phyloP scores from a whole-genome alignment of 352 stramenopile species.

The Phytophthora pini region DNA sequence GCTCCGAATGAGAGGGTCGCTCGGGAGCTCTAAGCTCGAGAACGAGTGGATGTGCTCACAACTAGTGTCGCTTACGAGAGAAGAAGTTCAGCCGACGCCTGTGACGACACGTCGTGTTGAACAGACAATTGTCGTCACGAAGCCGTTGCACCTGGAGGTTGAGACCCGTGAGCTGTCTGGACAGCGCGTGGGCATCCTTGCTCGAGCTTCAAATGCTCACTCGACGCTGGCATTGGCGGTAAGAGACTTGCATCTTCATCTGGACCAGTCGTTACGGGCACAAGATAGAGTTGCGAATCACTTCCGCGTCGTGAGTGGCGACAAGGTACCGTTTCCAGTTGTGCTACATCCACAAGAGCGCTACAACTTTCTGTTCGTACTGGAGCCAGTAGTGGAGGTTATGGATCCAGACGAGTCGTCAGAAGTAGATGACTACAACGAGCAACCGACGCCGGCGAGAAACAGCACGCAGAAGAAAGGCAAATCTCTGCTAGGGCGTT shows the following conservation, averaged over 20 bases:
- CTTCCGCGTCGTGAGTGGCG: slow-evolving; percentile 47
- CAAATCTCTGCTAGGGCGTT: slow-evolving; percentile 7
- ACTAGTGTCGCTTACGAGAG: slow-evolving; percentile 54
- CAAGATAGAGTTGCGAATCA: slow-evolving; percentile 18
- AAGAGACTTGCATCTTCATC: slow-evolving; percentile 70
- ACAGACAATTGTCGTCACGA: slow-evolving; percentile 52
- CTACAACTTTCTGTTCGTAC: slow-evolving; percentile 68
- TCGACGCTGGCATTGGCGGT: slow-evolving; percentile 46
- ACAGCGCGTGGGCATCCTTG: slow-evolving; percentile 55
- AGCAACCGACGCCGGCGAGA: slow-evolving; percentile 11
- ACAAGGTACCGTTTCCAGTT: slow-evolving; percentile 67
- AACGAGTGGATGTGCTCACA: slow-evolving; percentile 46
- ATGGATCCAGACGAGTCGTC: slow-evolving; percentile 20
- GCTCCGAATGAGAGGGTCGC: neutral
- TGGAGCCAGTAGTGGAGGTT: slow-evolving; percentile 39
- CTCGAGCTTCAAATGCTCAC: slow-evolving; percentile 57
- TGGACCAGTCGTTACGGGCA: slow-evolving; percentile 51
- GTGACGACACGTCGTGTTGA: slow-evolving; percentile 57
- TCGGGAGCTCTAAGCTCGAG: slow-evolving; percentile 30
- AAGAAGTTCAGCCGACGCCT: slow-evolving; percentile 48
- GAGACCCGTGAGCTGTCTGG: slow-evolving; percentile 52
- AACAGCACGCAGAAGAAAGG: slow-evolving; percentile 22
- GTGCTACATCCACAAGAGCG: slow-evolving; percentile 56
- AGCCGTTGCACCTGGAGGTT: slow-evolving; percentile 66
- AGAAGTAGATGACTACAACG: slow-evolving; percentile 15